These are phyloP conservation scores for Calvatia gigantea DNA, from an alignment of 768 basidiomycete genomes.

Conservation along the genomic window DNA sequence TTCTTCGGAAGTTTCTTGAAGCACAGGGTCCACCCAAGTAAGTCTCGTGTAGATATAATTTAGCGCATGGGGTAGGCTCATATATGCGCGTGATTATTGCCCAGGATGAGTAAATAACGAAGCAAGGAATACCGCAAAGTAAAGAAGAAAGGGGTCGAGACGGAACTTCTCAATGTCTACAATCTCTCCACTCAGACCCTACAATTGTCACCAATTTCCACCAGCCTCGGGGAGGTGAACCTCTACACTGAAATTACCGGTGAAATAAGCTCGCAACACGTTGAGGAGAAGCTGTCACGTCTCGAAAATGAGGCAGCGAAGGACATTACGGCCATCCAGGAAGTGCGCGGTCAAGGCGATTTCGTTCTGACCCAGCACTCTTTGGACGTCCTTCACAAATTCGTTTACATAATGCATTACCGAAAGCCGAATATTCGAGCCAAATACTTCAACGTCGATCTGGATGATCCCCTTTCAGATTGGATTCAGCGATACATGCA, in stretches of 20 bases:
- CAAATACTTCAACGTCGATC: slow-evolving; percentile 20
- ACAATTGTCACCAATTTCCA: slow-evolving; percentile 13
- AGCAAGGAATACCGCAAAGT: slow-evolving; percentile 14
- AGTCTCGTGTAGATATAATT: neutral
- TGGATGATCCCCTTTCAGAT: slow-evolving; percentile 13
- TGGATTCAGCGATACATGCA: slow-evolving; percentile 18
- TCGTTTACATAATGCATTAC: slow-evolving; percentile 28
- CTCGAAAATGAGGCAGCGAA: slow-evolving; percentile 23
- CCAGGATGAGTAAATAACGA: slow-evolving; percentile 13
- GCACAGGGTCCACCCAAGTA: slow-evolving; percentile 10
- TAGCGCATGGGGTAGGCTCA: neutral
- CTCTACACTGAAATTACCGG: slow-evolving; percentile 20
- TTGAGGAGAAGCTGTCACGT: slow-evolving; percentile 22
- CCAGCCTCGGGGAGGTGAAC: slow-evolving; percentile 18
- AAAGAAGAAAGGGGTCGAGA: slow-evolving; percentile 12
- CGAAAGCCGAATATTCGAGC: slow-evolving; percentile 14
- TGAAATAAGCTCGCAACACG: slow-evolving; percentile 19
- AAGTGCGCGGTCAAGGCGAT: neutral
- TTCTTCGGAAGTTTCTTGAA: slow-evolving; percentile 18
- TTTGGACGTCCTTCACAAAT: slow-evolving; percentile 23
- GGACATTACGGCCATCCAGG: slow-evolving; percentile 14
- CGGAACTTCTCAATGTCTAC: slow-evolving; percentile 17
- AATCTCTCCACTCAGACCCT: slow-evolving; percentile 14
- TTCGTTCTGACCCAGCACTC: slow-evolving; percentile 16
- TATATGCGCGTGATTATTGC: neutral